These are phyloP conservation scores for Dillenia suffruticosa DNA, from an alignment of 164 flowering plant species.

Conservation along the genomic window DNA sequence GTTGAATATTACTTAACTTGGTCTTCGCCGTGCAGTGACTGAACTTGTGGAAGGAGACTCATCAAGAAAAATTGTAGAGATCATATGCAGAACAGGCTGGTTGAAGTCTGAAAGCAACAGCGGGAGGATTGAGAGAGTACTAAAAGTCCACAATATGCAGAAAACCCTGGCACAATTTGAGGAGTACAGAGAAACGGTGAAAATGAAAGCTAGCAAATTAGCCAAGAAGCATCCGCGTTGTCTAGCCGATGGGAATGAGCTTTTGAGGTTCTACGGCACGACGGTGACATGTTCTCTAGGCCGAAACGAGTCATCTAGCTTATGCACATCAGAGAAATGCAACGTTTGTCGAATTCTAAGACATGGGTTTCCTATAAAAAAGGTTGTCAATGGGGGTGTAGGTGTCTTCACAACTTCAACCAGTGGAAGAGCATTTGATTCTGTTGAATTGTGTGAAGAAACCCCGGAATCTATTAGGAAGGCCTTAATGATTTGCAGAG, in stretches of 20 bases:
- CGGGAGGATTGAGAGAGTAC: slow-evolving; percentile 50
- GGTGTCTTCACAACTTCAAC: slow-evolving; percentile 80
- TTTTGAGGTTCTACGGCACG: slow-evolving; percentile 64
- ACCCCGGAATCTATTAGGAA: slow-evolving; percentile 28
- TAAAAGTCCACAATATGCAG: slow-evolving; percentile 71
- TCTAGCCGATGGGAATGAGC: slow-evolving; percentile 73
- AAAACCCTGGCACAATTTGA: slow-evolving; percentile 60
- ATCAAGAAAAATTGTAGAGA: slow-evolving; percentile 65
- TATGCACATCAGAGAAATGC: slow-evolving; percentile 51
- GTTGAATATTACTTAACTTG: too few species aligned
- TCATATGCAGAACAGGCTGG: slow-evolving; percentile 63
- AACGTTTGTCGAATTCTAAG: slow-evolving; percentile 50
- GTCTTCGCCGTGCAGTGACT: slow-evolving; percentile 31
- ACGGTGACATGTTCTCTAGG: slow-evolving; percentile 56
- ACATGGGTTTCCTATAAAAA: slow-evolving; percentile 48
- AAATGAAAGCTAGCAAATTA: slow-evolving; percentile 61
- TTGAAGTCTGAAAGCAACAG: slow-evolving; percentile 47
- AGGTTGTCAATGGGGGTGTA: slow-evolving; percentile 41
- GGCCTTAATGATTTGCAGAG: slow-evolving; percentile 68
- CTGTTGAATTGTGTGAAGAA: slow-evolving; percentile 34
- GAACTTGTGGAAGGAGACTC: slow-evolving; percentile 72
- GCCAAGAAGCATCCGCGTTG: slow-evolving; percentile 74
- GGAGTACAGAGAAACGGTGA: slow-evolving; percentile 64
- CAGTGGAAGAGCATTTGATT: slow-evolving; percentile 64
- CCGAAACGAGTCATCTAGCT: slow-evolving; percentile 42